Evolutionary conservation across 352 stramenopile species (phyloP).

Genomic region (Phytophthora sp.): DNA sequence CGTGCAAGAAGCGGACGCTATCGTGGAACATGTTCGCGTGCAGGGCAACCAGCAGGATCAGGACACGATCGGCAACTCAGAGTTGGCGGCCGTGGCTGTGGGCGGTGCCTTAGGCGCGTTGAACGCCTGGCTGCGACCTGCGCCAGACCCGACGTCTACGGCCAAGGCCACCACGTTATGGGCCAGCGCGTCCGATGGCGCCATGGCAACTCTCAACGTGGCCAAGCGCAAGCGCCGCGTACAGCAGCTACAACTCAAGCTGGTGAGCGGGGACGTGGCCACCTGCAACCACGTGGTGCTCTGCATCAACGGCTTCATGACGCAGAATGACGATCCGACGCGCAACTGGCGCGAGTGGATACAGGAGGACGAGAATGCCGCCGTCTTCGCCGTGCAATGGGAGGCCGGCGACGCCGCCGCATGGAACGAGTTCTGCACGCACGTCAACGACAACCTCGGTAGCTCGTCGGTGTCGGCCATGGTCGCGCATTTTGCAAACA

Average conservation of each 20-base stretch:
- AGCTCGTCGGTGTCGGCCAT: conserved; percentile 58
- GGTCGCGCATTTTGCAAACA: conserved; percentile 77
- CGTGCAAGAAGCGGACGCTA: conserved; percentile 51
- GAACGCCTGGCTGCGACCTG: conserved; percentile 68
- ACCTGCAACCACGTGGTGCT: conserved; percentile 68
- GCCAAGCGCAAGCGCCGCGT: conserved; percentile 66
- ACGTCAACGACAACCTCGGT: conserved; percentile 69
- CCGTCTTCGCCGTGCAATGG: conserved; percentile 79
- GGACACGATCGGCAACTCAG: conserved; percentile 51
- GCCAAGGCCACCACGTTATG: conserved; percentile 49
- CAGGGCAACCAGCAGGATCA: conserved; percentile 62
- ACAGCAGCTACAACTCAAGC: conserved; percentile 69
- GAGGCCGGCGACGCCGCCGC: conserved; percentile 72
- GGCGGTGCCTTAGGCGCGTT: conserved; percentile 69
- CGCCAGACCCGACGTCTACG: conserved; percentile 6
- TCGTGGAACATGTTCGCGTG: conserved; percentile 55
- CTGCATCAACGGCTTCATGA: conserved; percentile 90
- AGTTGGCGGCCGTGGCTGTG: conserved; percentile 66
- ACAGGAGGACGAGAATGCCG: conserved; percentile 33
- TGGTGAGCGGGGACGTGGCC: conserved; percentile 68
- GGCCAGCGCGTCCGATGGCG: conserved; percentile 75
- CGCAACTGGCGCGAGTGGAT: conserved; percentile 72
- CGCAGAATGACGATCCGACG: conserved; percentile 67
- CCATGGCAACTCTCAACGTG: conserved; percentile 77
- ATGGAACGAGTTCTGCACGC: conserved; percentile 83